A percentile compares a stretch with the other conserved stretches of the same genome.
Conservation (phyloP, 2,329 filamentous ascomycete genomes). For the Rhinocladiella similis region DNA sequence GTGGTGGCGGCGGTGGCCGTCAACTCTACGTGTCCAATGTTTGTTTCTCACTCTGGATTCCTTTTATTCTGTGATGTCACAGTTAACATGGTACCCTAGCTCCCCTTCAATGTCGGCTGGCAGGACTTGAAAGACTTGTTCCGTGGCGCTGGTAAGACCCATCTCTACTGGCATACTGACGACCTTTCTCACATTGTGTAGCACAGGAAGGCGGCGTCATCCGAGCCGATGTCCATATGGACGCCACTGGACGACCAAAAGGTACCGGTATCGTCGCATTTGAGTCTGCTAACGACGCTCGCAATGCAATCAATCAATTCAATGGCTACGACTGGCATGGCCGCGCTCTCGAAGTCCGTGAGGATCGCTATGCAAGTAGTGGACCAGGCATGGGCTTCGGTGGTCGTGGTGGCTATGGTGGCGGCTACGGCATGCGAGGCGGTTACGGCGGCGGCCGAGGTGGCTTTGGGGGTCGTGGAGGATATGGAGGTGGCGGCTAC, state of each 20-base stretch:
- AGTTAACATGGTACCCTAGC: constrained; percentile 58
- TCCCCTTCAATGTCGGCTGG: constrained; percentile 97
- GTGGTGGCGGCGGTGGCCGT: constrained; percentile 65
- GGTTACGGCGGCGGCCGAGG: constrained; percentile 43
- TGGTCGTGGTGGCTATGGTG: constrained; percentile 44
- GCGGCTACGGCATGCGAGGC: constrained; percentile 57
- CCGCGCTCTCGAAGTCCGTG: constrained; percentile 86
- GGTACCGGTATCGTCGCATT: constrained; percentile 97
- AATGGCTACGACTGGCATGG: constrained; percentile 99
- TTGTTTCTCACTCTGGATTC: constrained; percentile 56
- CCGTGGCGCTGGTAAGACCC: constrained; percentile 85
- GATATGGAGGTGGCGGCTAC: constrained; percentile 8
- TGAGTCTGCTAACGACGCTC: constrained; percentile 89
- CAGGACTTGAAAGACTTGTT: constrained; percentile 99
- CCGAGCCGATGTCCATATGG: constrained; percentile 90
- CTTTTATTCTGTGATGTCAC: constrained; percentile 30
- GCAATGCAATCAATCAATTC: constrained; percentile 94
- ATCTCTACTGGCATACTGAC: constrained; percentile 23
- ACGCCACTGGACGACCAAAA: constrained; percentile 89
- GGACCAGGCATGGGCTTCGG: constrained; percentile 41
- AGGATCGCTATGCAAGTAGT: constrained; percentile 80
- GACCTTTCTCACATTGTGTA: constrained; percentile 31
- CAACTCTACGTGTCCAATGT: constrained; percentile 99
- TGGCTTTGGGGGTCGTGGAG: constrained; percentile 37
- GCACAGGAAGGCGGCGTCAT: constrained; percentile 72